These are phyloP conservation scores for Micromonas commoda DNA, from an alignment of 139 green algal genomes.

Conservation along the genomic window DNA sequence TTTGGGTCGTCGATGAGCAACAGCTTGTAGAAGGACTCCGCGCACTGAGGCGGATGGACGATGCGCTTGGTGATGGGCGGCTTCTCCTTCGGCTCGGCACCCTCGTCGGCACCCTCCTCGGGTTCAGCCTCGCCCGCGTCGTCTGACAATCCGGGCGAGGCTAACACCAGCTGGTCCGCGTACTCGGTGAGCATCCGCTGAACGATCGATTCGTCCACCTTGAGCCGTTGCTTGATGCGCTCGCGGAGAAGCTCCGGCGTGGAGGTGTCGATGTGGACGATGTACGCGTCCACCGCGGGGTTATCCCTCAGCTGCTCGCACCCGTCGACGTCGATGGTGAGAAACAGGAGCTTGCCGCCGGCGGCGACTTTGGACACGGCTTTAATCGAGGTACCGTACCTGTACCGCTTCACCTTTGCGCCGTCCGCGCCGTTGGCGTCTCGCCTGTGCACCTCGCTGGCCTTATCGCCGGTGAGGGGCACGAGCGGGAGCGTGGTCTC, in stretches of 20 bases:
- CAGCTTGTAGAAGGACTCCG: background rate
- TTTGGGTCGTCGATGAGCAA: background rate
- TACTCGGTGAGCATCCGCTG: slow-evolving; percentile 30
- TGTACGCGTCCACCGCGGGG: slow-evolving; percentile 53
- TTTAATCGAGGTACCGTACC: slow-evolving; percentile 46
- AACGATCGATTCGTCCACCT: slow-evolving; percentile 48
- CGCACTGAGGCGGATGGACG: too few relatives aligned
- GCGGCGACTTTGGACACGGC: slow-evolving; percentile 59
- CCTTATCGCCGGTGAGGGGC: background rate
- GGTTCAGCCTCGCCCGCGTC: slow-evolving; percentile 28
- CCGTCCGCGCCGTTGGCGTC: too few relatives aligned
- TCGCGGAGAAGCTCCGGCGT: slow-evolving; percentile 48
- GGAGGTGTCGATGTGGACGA: slow-evolving; percentile 50
- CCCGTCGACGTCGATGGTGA: slow-evolving; percentile 55
- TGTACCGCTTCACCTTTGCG: background rate
- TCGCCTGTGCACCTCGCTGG: too few relatives aligned
- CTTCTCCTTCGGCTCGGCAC: background rate
- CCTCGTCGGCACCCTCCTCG: slow-evolving; percentile 37
- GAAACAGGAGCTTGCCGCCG: slow-evolving; percentile 59
- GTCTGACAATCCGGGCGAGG: background rate
- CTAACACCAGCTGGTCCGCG: slow-evolving; percentile 38
- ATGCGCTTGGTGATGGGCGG: too few relatives aligned
- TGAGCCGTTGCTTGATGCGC: slow-evolving; percentile 44
- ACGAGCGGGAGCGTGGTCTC: slow-evolving; percentile 42
- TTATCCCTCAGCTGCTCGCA: slow-evolving; percentile 46